A percentile compares a stretch with the other conserved stretches of the same genome.
Conservation (phyloP, 495 filamentous ascomycete genomes). For the Talaromyces stipitatus region DNA sequence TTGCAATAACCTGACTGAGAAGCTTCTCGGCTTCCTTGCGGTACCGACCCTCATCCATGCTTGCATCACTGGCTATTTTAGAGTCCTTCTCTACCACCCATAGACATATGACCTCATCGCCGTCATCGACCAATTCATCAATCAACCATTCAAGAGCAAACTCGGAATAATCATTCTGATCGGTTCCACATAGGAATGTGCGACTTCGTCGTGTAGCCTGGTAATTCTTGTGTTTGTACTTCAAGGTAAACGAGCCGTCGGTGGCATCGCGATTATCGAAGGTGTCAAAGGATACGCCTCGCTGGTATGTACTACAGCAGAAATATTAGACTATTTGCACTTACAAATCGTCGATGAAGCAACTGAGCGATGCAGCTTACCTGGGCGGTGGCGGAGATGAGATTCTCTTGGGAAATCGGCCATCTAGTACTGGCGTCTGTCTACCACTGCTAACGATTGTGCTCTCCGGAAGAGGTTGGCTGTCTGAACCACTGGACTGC, state of each 20-base stretch:
- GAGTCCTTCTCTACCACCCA: slow-evolving; percentile 83
- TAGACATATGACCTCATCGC: slow-evolving; percentile 92
- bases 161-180: slow-evolving; percentile 93
- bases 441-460: slow-evolving; percentile 20
- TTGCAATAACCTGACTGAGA: slow-evolving; percentile 71
- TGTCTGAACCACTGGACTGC: slow-evolving; percentile 30
- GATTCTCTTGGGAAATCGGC: slow-evolving; percentile 9
- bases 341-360: neutral
- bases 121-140: slow-evolving; percentile 91
- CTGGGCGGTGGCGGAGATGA: slow-evolving; percentile 21
- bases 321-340: slow-evolving; percentile 5
- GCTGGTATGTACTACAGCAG: slow-evolving; percentile 34
- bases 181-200: slow-evolving; percentile 89
- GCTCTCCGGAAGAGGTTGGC: slow-evolving; percentile 22
- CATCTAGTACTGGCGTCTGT: slow-evolving; percentile 9
- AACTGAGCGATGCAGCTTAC: slow-evolving; percentile 9
- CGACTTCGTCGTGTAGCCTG: slow-evolving; percentile 74
- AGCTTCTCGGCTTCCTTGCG: slow-evolving; percentile 70
- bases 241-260: slow-evolving; percentile 76
- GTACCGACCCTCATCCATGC: slow-evolving; percentile 67
- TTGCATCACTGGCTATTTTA: slow-evolving; percentile 58
- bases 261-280: slow-evolving; percentile 78
- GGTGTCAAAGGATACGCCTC: slow-evolving; percentile 84
- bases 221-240: slow-evolving; percentile 85
- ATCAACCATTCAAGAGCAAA: slow-evolving; percentile 92